Evolutionary conservation across 805 yeast species (phyloP), one percentile per base, ranked within the genome.

Genomic region (Saccharomycodes ludwigii): DNA sequence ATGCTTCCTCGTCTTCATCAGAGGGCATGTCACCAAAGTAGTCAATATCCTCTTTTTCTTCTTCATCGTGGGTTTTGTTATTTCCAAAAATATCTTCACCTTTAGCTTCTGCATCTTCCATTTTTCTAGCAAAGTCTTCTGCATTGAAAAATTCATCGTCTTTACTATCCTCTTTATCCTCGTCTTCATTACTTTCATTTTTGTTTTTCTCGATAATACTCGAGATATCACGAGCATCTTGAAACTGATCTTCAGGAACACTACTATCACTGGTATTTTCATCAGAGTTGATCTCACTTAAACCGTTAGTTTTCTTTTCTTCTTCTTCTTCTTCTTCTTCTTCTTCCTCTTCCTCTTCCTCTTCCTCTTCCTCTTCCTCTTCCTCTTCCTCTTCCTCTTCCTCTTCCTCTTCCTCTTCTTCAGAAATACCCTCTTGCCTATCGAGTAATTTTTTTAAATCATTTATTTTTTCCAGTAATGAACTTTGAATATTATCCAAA

Each of bases 401-500:
- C 10, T 38, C 49, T 12, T 37, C 49, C 4, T 40, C 50, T 2
- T 44, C 53, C 5, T 39, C 50, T 6, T 43, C 54, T 12, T 40
- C 46, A 3, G 43, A 50, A 4, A 39, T 50, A 8, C 33, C 43
- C 3, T 39, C 44, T 5, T 41, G 44, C 4, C 38, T 45, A 17
- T 32, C 40, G 15, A 33, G 11, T 11, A 27, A 26, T 39, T 56
- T 58, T 40, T 60, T 68, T 36, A 77, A 47, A 22, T 57, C 61
- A 2, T 75, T 74, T 27, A 83, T 67, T 32, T 66, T 65, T 13
- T 64, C 70, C 48, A 81, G 49, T 21, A 84, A 55, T 26, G 66
- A 63, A 29, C 77, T 84, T 18, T 77, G 73, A 9, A 79, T 78
- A 6, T 77, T 78, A 36, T 85, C 95, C 23, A 84, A 60, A 13